These are phyloP conservation scores for Claviceps humidiphila DNA, from an alignment of 2,329 filamentous ascomycete species.

Conservation along the genomic window DNA sequence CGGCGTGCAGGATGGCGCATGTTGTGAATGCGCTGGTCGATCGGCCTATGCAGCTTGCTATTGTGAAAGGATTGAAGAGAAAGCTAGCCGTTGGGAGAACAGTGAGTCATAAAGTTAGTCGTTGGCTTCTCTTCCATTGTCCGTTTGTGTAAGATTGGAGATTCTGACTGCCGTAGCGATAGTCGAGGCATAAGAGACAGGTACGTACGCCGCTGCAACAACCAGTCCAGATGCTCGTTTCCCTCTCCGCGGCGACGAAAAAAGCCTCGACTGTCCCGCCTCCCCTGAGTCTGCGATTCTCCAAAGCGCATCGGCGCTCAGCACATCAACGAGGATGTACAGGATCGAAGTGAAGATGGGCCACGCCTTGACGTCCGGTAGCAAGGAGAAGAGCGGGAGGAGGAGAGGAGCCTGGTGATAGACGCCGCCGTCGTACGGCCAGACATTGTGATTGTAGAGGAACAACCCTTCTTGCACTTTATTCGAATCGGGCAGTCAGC, in stretches of 20 bases:
- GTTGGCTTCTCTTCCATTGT: neutral
- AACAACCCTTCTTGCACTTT: constrained; percentile 92
- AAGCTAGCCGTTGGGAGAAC: constrained; percentile 41
- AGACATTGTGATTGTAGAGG: constrained; percentile 90
- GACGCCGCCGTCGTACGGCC: constrained; percentile 89
- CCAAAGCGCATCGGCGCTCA: constrained; percentile 68
- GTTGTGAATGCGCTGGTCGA: constrained; percentile 84
- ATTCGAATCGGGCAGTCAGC: too few species aligned
- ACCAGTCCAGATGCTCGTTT: constrained; percentile 62
- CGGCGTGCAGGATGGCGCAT: constrained; percentile 71
- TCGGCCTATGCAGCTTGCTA: constrained; percentile 79
- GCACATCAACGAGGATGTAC: constrained; percentile 67
- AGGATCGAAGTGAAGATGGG: constrained; percentile 67
- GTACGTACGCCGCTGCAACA: constrained; percentile 61
- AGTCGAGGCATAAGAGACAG: neutral
- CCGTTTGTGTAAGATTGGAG: neutral
- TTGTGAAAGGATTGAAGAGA: constrained; percentile 88
- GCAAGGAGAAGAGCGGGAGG: constrained; percentile 77
- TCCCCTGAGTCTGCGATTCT: constrained; percentile 73
- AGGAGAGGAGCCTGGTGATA: constrained; percentile 75
- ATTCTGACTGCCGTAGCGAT: neutral
- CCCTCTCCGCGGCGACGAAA: constrained; percentile 63
- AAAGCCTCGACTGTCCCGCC: constrained; percentile 58
- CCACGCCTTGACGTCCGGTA: constrained; percentile 55
- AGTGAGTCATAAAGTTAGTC: neutral